These are phyloP conservation scores for Eutrema yunnanense DNA, from an alignment of 345 rosid genomes.

Conservation along the genomic window DNA sequence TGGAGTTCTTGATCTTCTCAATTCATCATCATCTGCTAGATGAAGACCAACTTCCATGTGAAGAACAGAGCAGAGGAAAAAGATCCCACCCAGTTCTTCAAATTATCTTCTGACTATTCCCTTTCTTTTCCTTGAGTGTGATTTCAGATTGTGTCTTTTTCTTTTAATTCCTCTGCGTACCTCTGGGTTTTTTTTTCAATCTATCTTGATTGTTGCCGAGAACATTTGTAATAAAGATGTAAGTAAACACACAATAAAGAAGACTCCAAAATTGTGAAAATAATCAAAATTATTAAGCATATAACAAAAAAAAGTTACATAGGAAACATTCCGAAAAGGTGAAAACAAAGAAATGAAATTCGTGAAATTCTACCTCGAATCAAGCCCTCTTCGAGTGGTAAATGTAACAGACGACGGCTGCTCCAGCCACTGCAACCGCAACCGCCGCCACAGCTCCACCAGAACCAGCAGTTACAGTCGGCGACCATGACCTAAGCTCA, in stretches of 20 bases:
- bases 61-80: neutral
- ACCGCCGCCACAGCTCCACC: conserved; percentile 46
- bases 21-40: conserved; percentile 4
- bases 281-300: conserved; percentile 12
- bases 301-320: neutral
- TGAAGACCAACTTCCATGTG: conserved; percentile 2
- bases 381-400: conserved; percentile 39
- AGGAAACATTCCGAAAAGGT: neutral
- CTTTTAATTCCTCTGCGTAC: neutral
- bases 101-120: neutral
- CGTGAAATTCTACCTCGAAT: conserved; percentile 17
- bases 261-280: neutral
- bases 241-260: conserved; percentile 13
- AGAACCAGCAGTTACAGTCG: conserved; percentile 34
- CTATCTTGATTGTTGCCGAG: conserved; percentile 9
- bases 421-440: conserved; percentile 37
- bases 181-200: conserved; percentile 1
- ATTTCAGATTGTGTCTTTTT: neutral
- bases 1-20: conserved; percentile 28
- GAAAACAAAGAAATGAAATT: neutral
- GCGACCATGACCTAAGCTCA: conserved; percentile 21
- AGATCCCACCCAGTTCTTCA: neutral
- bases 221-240: conserved; percentile 3
- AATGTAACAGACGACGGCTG: conserved; percentile 43
- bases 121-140: neutral